Percentiles rank a stretch among this genome's conserved stretches.
These are phyloP conservation scores for Plenodomus biglobosus DNA, from an alignment of 2,329 filamentous ascomycete genomes.

Conservation along the genomic window DNA sequence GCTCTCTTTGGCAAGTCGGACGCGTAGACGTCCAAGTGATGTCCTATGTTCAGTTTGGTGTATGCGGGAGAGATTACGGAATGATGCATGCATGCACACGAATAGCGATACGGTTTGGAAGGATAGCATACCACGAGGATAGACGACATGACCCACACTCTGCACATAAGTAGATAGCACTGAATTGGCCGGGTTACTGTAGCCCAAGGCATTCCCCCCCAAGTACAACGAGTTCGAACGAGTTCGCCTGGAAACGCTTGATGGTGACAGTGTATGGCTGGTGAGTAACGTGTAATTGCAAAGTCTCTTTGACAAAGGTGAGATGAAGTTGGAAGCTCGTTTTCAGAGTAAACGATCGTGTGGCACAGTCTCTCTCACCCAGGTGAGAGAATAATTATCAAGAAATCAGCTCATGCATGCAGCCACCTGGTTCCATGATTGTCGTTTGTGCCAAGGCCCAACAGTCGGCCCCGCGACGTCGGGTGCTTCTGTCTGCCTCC, in stretches of 20 bases:
- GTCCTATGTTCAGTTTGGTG: neutral
- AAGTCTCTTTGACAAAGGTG: too few species aligned
- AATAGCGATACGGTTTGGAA: constrained; percentile 34
- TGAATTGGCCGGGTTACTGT: constrained; percentile 28
- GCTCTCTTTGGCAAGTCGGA: constrained; percentile 65
- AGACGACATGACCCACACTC: constrained; percentile 31
- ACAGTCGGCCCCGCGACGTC: constrained; percentile 14
- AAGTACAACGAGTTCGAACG: neutral
- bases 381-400: neutral
- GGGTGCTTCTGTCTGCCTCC: constrained; percentile 14
- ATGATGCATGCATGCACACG: constrained; percentile 25
- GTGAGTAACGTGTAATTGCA: too few species aligned
- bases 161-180: constrained; percentile 45
- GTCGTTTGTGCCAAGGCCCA: constrained; percentile 19
- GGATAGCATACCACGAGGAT: constrained; percentile 32
- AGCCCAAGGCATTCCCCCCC: constrained; percentile 25
- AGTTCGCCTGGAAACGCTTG: neutral
- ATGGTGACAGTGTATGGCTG: neutral
- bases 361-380: constrained; percentile 1
- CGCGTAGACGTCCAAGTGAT: constrained; percentile 45
- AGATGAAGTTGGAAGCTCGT: too few species aligned
- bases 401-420: neutral
- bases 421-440: constrained; percentile 7
- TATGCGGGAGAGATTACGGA: constrained; percentile 14
- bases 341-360: neutral